Evolutionary conservation across 768 basidiomycete genomes (phyloP).

Genomic region (Macrolepiota fuliginosa): DNA sequence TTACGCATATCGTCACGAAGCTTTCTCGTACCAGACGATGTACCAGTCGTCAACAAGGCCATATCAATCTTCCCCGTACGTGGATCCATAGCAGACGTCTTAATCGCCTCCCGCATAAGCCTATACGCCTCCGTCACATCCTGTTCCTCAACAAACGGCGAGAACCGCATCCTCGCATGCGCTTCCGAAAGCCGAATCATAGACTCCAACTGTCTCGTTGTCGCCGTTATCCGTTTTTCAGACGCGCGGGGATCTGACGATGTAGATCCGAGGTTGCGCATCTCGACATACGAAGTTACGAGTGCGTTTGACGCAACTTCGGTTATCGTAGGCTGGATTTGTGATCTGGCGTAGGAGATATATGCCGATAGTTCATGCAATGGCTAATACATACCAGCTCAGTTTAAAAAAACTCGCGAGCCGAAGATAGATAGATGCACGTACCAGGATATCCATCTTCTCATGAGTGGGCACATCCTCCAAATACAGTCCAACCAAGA

Average conservation of each 20-base stretch:
- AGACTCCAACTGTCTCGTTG: conserved; percentile 94
- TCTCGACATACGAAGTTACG: conserved; percentile 86
- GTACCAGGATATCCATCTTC: conserved; percentile 73
- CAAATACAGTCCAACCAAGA: conserved; percentile 90
- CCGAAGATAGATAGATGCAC: conserved; percentile 22
- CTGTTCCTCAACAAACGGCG: conserved; percentile 75
- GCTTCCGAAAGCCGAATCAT: conserved; percentile 97
- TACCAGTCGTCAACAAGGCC: conserved; percentile 92
- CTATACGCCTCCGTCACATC: conserved; percentile 91
- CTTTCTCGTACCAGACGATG: conserved; percentile 82
- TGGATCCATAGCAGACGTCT: conserved; percentile 94
- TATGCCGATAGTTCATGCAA: conserved; percentile 90
- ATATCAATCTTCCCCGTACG: conserved; percentile 97
- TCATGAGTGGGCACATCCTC: conserved; percentile 79
- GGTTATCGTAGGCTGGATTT: conserved; percentile 82
- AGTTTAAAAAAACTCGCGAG: background rate
- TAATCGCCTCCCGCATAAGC: conserved; percentile 96
- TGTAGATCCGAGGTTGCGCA: conserved; percentile 76
- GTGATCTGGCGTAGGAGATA: conserved; percentile 88
- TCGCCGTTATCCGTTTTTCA: conserved; percentile 96
- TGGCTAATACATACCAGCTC: conserved; percentile 47
- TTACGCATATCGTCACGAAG: conserved; percentile 87
- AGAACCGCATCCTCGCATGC: conserved; percentile 95
- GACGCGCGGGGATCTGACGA: conserved; percentile 74
- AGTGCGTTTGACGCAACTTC: conserved; percentile 84